Base-by-base conservation (phyloP, 176 grass and related monocot genomes). In the Aegilops bicornis region DNA sequence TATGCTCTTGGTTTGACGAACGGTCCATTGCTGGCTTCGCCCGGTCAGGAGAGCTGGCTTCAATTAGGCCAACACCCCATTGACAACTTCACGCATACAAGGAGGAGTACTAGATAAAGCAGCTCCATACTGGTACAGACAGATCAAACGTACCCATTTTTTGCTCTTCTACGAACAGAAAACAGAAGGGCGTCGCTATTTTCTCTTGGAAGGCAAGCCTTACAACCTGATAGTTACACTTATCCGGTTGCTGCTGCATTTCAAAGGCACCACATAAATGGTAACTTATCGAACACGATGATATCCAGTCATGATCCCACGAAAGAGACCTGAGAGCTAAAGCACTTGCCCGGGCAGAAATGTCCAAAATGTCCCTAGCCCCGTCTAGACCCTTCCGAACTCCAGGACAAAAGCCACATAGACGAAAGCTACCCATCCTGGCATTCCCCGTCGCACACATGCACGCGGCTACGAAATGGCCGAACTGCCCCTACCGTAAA, bases 321-420 rank as follows among this genome's bases (percentile, higher is more conserved):
- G 89, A 91, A 25, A 76, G 85, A 11, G 85, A 91, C 82, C n/a
- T 7, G 7, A 58, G 63, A 56, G 77, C 70, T 37, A 69, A 13
- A 69, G 77, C 89, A 61, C 70, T 73, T 32, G 70, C 37, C 17
- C 10, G 37, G 64, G 6, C 13, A 3, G 39, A 82, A 89, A 89
- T 86, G 63, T 32, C 87, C 48, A 70, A 81, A 89, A 76, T 5
- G 32, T 81, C 87, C 87, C 48, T 29, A n/a, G 17, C 48, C 39
- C 11, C 86, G 61, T 91, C 86, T 88, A 88, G 90, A 91, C 82
- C 63, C 86, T 91, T 88, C 86, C 82, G 10, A 78, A 40, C 77
- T 70, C 15, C 29, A 10, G 31, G 71, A 91, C 90, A 85, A 88
- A 91, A 70, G 33, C 73, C 79, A 87, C 87, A 39, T 68, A 79